Evolutionary conservation across 176 grass and related monocot species (phyloP), one percentile per base, ranked within the genome.

Genomic region (Phoenix roebelenii): DNA sequence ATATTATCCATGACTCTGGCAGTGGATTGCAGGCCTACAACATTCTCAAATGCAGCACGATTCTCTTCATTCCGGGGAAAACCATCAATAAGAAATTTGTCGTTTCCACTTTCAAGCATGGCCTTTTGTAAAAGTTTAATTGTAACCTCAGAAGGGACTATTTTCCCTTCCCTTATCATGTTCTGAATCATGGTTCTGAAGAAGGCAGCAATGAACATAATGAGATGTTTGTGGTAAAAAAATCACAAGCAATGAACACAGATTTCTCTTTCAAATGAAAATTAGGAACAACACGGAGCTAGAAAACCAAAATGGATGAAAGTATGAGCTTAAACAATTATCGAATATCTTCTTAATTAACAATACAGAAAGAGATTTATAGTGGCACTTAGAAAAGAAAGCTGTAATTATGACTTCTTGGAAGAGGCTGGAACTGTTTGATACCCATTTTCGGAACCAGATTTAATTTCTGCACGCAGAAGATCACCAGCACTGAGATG

Each of bases 101-200:
- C 51, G 30, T 53, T 72, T 62, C 50, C 51, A 24, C 51, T 63
- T 28, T 44, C 58, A 23, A 28, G 25, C 58, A 72, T 72, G 5
- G 57, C 49, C 24, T 52, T 72, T 17, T 61, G 25, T 18, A 72
- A 18, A 54, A 61, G 69, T 4, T 60, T 53, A 54, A 72, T 51
- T 3, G 69, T 72, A 17, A 72, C 69, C 58, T 72, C 58, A 61
- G 69, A 23, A 10, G 69, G 58, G 9, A 72, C 69, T n/a, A 72
- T 60, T 61, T 72, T 61, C 1, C 70, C 70, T 72, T 72, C 58
- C 50, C 44, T 72, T 18, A 61, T 72, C 49, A 72, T 52, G n/a
- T 72, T 51, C 10, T 28, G 18, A n/a, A 72, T 72, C 70, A 72
- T 72, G 23, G 58, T 72, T 4, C 59, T 63, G 70, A 15, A 23